These are phyloP conservation scores for Gautieria morchelliformis DNA, from an alignment of 768 basidiomycete species.

Conservation along the genomic window DNA sequence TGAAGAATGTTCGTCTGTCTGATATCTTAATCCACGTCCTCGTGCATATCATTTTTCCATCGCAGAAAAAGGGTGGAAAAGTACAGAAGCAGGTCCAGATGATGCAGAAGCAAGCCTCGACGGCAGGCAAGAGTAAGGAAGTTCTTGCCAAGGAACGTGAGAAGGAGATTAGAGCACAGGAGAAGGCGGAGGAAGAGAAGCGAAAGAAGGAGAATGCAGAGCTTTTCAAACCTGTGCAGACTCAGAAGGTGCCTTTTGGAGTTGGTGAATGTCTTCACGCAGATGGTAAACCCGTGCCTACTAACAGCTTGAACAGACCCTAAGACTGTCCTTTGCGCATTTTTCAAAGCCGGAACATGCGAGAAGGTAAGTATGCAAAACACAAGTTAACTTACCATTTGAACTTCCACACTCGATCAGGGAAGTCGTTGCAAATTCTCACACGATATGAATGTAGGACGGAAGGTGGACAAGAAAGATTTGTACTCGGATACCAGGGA, in stretches of 20 bases:
- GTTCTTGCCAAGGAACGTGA: slow-evolving; percentile 79
- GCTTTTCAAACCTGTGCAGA: slow-evolving; percentile 68
- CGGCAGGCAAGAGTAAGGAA: slow-evolving; percentile 73
- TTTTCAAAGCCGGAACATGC: slow-evolving; percentile 86
- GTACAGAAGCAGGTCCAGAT: slow-evolving; percentile 79
- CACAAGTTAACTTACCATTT: neutral
- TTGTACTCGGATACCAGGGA: slow-evolving; percentile 83
- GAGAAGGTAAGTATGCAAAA: slow-evolving; percentile 72
- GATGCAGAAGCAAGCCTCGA: slow-evolving; percentile 68
- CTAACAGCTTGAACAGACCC: slow-evolving; percentile 49
- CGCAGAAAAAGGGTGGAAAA: slow-evolving; percentile 86
- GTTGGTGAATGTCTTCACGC: slow-evolving; percentile 33
- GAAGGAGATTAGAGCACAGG: slow-evolving; percentile 66
- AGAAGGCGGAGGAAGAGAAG: slow-evolving; percentile 73
- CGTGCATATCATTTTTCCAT: neutral
- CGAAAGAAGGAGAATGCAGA: slow-evolving; percentile 77
- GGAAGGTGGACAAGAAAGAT: slow-evolving; percentile 94
- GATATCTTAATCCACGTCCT: neutral
- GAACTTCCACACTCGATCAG: neutral
- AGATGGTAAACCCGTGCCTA: neutral
- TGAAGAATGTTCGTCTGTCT: slow-evolving; percentile 64
- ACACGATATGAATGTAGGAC: slow-evolving; percentile 78
- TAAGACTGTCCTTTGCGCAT: slow-evolving; percentile 87
- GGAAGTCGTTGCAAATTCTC: slow-evolving; percentile 80
- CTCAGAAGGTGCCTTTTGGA: slow-evolving; percentile 87